phyloP scores from a whole-genome alignment of 2,329 filamentous ascomycete genomes.

The Colletotrichum horii region DNA sequence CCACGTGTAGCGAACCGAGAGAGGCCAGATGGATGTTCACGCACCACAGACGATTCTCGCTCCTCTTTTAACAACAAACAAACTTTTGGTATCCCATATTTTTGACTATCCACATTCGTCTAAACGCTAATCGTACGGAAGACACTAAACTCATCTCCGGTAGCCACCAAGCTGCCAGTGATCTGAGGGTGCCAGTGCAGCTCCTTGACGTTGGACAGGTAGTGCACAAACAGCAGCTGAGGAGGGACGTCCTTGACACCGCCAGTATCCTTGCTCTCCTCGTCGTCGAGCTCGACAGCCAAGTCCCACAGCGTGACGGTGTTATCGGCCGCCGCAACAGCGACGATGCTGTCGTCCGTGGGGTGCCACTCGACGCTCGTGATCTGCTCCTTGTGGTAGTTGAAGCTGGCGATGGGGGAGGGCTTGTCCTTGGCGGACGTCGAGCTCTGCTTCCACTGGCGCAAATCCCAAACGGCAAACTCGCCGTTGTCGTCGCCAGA shows the following conservation, averaged over 20 bases:
- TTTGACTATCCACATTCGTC: constrained; percentile 27
- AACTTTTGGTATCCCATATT: constrained; percentile 18
- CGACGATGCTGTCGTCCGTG: constrained; percentile 93
- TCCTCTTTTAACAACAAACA: constrained; percentile 11
- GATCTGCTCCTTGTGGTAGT: constrained; percentile 96
- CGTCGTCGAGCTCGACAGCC: constrained; percentile 94
- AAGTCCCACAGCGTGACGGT: constrained; percentile 97
- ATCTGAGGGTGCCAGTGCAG: constrained; percentile 98
- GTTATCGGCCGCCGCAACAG: constrained; percentile 90
- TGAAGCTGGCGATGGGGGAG: constrained; percentile 88
- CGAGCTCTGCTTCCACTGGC: constrained; percentile 83
- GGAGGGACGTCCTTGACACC: constrained; percentile 90
- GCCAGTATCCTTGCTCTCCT: constrained; percentile 90
- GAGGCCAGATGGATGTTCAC: not conserved
- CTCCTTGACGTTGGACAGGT: constrained; percentile 94
- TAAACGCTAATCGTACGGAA: constrained; percentile 86
- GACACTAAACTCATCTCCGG: constrained; percentile 86
- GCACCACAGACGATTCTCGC: not conserved
- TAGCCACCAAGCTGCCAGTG: constrained; percentile 86
- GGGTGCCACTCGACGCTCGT: constrained; percentile 98
- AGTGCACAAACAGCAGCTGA: constrained; percentile 95
- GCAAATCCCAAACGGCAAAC: constrained; percentile 95
- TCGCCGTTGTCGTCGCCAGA: constrained; percentile 92
- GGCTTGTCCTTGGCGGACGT: constrained; percentile 56
- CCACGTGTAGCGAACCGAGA: not conserved